Evolutionary conservation across 306 rosid genomes (phyloP).

Genomic region (Corylus avellana): DNA sequence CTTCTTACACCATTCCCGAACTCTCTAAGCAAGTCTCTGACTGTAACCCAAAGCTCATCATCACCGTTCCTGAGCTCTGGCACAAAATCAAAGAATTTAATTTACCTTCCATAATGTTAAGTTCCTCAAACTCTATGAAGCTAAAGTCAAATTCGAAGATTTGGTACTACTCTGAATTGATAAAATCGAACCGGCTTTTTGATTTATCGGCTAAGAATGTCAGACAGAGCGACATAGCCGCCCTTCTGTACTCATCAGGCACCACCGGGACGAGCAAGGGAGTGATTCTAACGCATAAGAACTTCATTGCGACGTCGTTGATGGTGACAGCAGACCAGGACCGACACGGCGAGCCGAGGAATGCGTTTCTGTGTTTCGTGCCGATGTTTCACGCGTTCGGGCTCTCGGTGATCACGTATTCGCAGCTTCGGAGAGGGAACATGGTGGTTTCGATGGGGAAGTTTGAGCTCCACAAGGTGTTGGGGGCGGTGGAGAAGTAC

Average conservation of each 20-base stretch:
- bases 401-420: constrained; percentile 23
- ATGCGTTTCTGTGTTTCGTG: constrained; percentile 43
- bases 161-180: constrained; percentile 34
- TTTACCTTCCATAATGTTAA: constrained; percentile 30
- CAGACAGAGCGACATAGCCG: constrained; percentile 46
- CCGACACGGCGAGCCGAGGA: constrained; percentile 26
- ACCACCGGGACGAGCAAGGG: constrained; percentile 58
- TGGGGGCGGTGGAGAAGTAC: constrained; percentile 39
- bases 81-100: constrained; percentile 16
- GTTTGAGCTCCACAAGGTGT: constrained; percentile 42
- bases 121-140: background rate
- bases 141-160: background rate
- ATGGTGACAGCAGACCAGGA: constrained; percentile 42
- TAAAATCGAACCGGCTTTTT: background rate
- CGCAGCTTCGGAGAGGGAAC: constrained; percentile 49
- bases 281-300: constrained; percentile 49
- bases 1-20: constrained; percentile 29
- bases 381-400: constrained; percentile 53
- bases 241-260: constrained; percentile 53
- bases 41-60: constrained; percentile 40
- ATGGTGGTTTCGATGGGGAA: constrained; percentile 42
- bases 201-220: constrained; percentile 12
- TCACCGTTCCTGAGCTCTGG: constrained; percentile 38
- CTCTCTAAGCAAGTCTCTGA: constrained; percentile 39
- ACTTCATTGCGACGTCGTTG: constrained; percentile 43